A percentile compares a stretch with the other conserved stretches of the same genome.
Conservation (phyloP, 192 early-diverging fungal species). For the Podila epigama region DNA sequence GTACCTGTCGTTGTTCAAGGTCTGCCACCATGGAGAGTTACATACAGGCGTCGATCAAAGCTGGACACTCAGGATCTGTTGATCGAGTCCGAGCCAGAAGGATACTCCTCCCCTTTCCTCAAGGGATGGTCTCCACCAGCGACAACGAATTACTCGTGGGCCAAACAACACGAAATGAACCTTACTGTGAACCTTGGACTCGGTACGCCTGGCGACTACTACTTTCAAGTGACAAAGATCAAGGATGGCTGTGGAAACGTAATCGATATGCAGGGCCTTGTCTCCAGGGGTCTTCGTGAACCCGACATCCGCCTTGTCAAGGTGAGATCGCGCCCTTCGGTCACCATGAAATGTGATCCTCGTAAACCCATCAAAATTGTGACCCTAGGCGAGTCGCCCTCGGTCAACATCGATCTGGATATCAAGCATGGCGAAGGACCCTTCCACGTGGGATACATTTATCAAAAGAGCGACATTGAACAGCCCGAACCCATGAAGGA, state of each 20-base stretch:
- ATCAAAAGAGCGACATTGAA: constrained; percentile 39
- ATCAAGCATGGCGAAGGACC: constrained; percentile 23
- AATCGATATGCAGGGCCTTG: constrained; percentile 18
- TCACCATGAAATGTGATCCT: constrained; percentile 32
- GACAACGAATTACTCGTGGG: constrained; percentile 27
- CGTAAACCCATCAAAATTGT: constrained; percentile 33
- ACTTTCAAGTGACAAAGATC: constrained; percentile 24
- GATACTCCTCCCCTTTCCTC: constrained; percentile 32
- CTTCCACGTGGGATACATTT: constrained; percentile 27
- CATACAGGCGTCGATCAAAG: constrained; percentile 12
- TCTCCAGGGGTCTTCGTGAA: constrained; percentile 18
- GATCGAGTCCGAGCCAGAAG: constrained; percentile 28
- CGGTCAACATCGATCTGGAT: constrained; percentile 8
- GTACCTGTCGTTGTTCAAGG: constrained; percentile 28
- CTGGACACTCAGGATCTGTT: constrained; percentile 10
- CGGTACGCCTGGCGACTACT: constrained; percentile 19
- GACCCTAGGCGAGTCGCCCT: constrained; percentile 1
- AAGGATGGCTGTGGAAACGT: constrained; percentile 41
- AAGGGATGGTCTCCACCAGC: constrained; percentile 34
- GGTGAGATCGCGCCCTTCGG: constrained; percentile 15
- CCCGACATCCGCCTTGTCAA: constrained; percentile 41
- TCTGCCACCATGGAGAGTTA: constrained; percentile 34
- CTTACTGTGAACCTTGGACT: constrained; percentile 31
- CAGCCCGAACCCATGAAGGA: constrained; percentile 30
- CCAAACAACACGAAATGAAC: constrained; percentile 41